A percentile compares a stretch with the other conserved stretches of the same genome.
Conservation (phyloP, 2,329 filamentous ascomycete genomes). For the Phoma herbarum region DNA sequence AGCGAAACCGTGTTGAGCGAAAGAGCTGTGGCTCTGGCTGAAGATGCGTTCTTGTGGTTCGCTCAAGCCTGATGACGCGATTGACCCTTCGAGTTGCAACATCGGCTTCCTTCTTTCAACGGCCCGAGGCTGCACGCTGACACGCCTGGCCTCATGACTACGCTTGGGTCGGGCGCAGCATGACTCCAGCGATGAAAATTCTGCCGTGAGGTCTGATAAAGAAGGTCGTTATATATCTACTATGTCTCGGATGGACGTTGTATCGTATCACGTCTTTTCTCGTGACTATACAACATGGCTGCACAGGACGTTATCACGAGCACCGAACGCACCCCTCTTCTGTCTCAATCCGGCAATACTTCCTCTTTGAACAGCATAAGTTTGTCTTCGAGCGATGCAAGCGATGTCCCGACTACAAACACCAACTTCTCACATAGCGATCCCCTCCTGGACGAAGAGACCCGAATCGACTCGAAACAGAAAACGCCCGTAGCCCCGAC, state of each 20-base stretch:
- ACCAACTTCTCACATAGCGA: neutral
- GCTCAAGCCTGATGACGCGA: slow-evolving; percentile 19
- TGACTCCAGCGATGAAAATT: slow-evolving; percentile 16
- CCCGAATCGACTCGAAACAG: slow-evolving; percentile 12
- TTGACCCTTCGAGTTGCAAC: slow-evolving; percentile 24
- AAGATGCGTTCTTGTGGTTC: slow-evolving; percentile 7
- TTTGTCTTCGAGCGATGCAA: slow-evolving; percentile 6
- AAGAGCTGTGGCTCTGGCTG: neutral
- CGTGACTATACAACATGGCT: slow-evolving; percentile 12
- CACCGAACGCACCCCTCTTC: slow-evolving; percentile 23
- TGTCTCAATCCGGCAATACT: slow-evolving; percentile 1
- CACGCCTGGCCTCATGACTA: slow-evolving; percentile 3
- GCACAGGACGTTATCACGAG: slow-evolving; percentile 1
- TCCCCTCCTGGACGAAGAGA: slow-evolving; percentile 23
- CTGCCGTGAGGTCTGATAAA: slow-evolving; percentile 5
- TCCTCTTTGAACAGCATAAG: slow-evolving; percentile 11
- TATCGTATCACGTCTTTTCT: slow-evolving; percentile 8
- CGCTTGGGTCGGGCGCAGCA: neutral
- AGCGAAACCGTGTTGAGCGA: neutral
- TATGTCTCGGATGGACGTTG: neutral
- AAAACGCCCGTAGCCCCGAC: neutral
- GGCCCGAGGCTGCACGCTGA: slow-evolving; percentile 12
- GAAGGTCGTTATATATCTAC: slow-evolving; percentile 11
- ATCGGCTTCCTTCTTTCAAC: slow-evolving; percentile 17
- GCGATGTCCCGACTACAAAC: neutral